Conservation (phyloP, 2,329 filamentous ascomycete genomes). For the Talaromyces sp. region DNA sequence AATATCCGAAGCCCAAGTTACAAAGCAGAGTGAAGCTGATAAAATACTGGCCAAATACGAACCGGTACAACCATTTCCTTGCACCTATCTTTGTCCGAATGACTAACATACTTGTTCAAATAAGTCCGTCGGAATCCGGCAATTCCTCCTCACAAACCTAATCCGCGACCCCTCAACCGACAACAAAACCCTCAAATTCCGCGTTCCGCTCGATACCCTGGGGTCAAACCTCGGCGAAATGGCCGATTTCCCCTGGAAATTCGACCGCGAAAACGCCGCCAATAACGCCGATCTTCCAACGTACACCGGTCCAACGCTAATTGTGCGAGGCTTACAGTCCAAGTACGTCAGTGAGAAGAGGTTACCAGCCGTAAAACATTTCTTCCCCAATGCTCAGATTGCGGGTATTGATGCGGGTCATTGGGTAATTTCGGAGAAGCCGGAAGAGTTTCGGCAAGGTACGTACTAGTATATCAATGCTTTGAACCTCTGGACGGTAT, state of each 20-base stretch:
- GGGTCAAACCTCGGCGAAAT: constrained; percentile 67
- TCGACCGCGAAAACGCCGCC: constrained; percentile 62
- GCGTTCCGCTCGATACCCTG: constrained; percentile 72
- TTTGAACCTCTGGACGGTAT: not conserved
- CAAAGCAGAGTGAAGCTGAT: constrained; percentile 74
- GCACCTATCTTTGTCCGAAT: not conserved
- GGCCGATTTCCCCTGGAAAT: constrained; percentile 74
- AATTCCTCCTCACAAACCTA: constrained; percentile 89
- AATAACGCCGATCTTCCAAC: constrained; percentile 37
- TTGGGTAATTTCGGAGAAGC: constrained; percentile 46
- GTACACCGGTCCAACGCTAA: constrained; percentile 72
- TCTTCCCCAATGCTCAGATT: constrained; percentile 42
- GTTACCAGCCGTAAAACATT: constrained; percentile 39
- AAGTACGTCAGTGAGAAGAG: constrained; percentile 41
- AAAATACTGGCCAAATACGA: constrained; percentile 73
- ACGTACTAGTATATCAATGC: constrained; percentile 16
- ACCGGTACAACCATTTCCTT: constrained; percentile 43
- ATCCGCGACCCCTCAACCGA: constrained; percentile 54
- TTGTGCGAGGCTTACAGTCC: constrained; percentile 55
- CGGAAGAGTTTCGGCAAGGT: constrained; percentile 42
- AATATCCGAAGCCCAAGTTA: constrained; percentile 67
- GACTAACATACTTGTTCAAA: not conserved
- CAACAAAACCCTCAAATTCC: constrained; percentile 64
- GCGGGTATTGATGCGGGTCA: constrained; percentile 43
- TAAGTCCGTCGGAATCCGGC: constrained; percentile 68